Evolutionary conservation across 352 stramenopile species (phyloP), one percentile per base, ranked within the genome.

Genomic region (Phytopythium sindhum): DNA sequence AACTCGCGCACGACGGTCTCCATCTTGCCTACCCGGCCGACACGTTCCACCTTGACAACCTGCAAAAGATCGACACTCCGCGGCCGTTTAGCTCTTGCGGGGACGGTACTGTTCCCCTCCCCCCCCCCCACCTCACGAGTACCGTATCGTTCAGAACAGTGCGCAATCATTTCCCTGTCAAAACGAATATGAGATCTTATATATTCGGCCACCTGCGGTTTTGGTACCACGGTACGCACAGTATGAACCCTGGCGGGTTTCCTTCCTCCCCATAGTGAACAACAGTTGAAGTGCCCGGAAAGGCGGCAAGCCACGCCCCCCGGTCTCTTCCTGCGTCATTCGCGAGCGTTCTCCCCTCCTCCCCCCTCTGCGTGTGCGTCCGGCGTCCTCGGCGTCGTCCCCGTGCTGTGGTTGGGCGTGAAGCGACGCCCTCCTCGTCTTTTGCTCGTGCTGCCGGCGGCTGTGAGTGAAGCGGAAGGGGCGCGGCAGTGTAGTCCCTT

Each of bases 1-100:
- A 94, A 72, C 75, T 92, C 83, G 56, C 81, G 80, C 61, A 91
- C 84, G 28, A 91, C 67, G 21, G 58, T 67, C 64, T 94, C 81
- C 83, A 91, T 91, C 21, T n/a, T 78, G 19, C 4, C 47, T 28
- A 39, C 51, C 48, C 15, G 11, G 3, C 51, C 52, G 52, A 19
- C 50, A 12, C 50, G 28, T 19, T 42, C 1, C 31, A n/a, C 28
- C 29, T 29, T 28, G 17, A 11, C 11, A 55, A 10, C 31, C 10
- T n/a, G n/a, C 26, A 51, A 51, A 53, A 55, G 48, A 55, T 55
- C 26, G 48, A 39, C 26, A 55, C 48, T 55, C 29, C 5, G 19
- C 21, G 54, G 54, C 35, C 54, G 54, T 61, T 53, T 61, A 61
- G 21, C 35, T 61, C 28, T 45, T 39, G 56, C 56, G 56, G 2